Evolutionary conservation across 1,139 yeast species (phyloP).

Genomic region (Blastobotrys ciferrii): DNA sequence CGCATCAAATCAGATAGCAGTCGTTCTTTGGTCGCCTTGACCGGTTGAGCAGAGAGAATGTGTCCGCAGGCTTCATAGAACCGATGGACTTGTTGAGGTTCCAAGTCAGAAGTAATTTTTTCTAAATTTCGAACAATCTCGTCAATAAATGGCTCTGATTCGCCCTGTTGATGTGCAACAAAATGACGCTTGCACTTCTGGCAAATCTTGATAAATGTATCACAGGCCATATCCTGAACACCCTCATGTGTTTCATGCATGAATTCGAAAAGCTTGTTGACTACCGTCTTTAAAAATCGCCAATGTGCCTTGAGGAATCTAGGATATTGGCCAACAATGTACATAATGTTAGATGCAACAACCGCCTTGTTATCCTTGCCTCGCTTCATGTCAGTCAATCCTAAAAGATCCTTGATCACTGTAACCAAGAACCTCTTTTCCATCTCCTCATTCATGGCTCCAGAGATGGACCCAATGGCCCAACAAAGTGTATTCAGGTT

Average conservation of each 20-base stretch:
- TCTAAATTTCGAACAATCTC: slow-evolving; percentile 84
- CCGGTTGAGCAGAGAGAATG: slow-evolving; percentile 81
- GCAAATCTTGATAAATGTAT: slow-evolving; percentile 93
- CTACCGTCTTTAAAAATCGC: slow-evolving; percentile 94
- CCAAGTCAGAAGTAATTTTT: slow-evolving; percentile 83
- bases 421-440: slow-evolving; percentile 91
- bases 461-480: slow-evolving; percentile 99
- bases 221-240: slow-evolving; percentile 99
- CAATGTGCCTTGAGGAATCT: slow-evolving; percentile 96
- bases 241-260: slow-evolving; percentile 99
- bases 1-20: slow-evolving; percentile 79
- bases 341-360: slow-evolving; percentile 98
- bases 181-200: slow-evolving; percentile 94
- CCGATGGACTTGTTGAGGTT: slow-evolving; percentile 96
- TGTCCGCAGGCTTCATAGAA: slow-evolving; percentile 97
- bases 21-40: slow-evolving; percentile 62
- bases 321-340: slow-evolving; percentile 98
- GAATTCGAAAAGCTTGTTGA: slow-evolving; percentile 90
- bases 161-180: slow-evolving; percentile 82
- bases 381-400: slow-evolving; percentile 90
- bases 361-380: slow-evolving; percentile 99
- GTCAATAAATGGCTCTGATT: slow-evolving; percentile 87
- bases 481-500: slow-evolving; percentile 95
- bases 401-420: slow-evolving; percentile 86
- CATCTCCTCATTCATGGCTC: slow-evolving; percentile 98